Evolutionary conservation across 23 red algal genomes (phyloP), one percentile per base, ranked within the genome.

Genomic region (Cyanidioschyzon merolae): DNA sequence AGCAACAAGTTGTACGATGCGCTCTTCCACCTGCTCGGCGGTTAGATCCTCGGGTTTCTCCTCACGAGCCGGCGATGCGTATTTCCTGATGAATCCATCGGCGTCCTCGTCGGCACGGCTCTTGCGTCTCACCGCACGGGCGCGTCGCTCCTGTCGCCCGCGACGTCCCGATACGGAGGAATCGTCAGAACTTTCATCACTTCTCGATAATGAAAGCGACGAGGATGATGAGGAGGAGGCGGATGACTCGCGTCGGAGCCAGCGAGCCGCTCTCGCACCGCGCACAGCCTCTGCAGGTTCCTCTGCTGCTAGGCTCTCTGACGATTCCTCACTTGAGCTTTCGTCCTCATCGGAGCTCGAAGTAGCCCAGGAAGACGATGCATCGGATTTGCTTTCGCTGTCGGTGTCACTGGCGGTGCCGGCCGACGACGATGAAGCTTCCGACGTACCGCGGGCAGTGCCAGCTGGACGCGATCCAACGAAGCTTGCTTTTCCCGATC

Each of bases 41-140:
- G 76, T 87, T 82, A 98, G 81, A 35, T 98, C 88, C 16, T 91
- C 94, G 15, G 89, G 76, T 41, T 63, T 80, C 59, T 86, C 83
- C 38, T 79, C 74, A 24, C 57, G 74, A 39, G 84, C 80, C 26
- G 76, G 39, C 0, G 78, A 76, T 36, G 79, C 79, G 37, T 58
- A 37, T 58, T 84, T 85, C 17, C 85, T 40, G 29, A 75, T 58
- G 24, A 95, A 78, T 0, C 76, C 80, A n/a, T 76, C 80, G 50
- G 50, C 26, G 31, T 75, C 68, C 0, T 86, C 82, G 37, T 95
- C 86, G 18, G 79, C 82, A 2, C 39, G 15, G 79, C 1, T 58
- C 21, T 29, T 51, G 15, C 54, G 37, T 21, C 0, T 2, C 39
- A 0, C 79, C 38, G 37, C 58, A 7, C 51, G 63, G 12, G 63